These are phyloP conservation scores for Ballota nigra DNA, from an alignment of 257 asterid genomes.

Conservation along the genomic window DNA sequence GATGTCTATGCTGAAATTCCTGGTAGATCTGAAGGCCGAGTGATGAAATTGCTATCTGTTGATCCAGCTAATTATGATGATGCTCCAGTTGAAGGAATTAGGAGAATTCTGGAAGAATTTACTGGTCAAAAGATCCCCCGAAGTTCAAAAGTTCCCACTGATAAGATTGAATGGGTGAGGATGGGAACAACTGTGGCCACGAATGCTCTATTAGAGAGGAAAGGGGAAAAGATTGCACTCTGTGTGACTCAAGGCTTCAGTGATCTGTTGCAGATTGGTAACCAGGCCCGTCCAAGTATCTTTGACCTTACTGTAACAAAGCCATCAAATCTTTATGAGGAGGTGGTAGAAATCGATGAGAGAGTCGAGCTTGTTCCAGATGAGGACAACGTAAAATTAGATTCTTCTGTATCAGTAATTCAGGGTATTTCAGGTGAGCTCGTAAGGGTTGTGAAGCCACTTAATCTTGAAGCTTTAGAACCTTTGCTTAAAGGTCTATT, in stretches of 20 bases:
- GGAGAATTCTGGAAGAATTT: constrained; percentile 87
- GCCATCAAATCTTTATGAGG: constrained; percentile 89
- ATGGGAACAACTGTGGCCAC: constrained; percentile 99
- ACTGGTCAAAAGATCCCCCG: constrained; percentile 72
- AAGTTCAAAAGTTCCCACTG: constrained; percentile 77
- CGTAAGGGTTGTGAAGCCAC: constrained; percentile 75
- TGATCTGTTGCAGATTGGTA: constrained; percentile 91
- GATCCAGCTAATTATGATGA: constrained; percentile 94
- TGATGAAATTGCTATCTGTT: constrained; percentile 88
- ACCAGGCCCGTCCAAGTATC: constrained; percentile 90
- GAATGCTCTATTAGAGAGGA: constrained; percentile 86
- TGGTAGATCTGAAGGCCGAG: constrained; percentile 76
- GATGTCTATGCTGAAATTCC: constrained; percentile 97
- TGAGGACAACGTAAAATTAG: constrained; percentile 33
- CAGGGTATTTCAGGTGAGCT: constrained; percentile 90
- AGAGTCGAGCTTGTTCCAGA: constrained; percentile 77
- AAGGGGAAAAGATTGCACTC: constrained; percentile 90
- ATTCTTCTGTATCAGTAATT: constrained; percentile 42
- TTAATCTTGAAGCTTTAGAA: constrained; percentile 55
- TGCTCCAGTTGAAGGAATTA: constrained; percentile 97
- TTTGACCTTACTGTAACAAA: constrained; percentile 90
- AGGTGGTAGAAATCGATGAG: constrained; percentile 90
- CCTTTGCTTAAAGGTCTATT: constrained; percentile 65
- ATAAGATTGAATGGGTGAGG: constrained; percentile 94
- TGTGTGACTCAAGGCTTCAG: constrained; percentile 84